phyloP scores from a whole-genome alignment of 768 basidiomycete species.

The Boletus pseudopeckii region DNA sequence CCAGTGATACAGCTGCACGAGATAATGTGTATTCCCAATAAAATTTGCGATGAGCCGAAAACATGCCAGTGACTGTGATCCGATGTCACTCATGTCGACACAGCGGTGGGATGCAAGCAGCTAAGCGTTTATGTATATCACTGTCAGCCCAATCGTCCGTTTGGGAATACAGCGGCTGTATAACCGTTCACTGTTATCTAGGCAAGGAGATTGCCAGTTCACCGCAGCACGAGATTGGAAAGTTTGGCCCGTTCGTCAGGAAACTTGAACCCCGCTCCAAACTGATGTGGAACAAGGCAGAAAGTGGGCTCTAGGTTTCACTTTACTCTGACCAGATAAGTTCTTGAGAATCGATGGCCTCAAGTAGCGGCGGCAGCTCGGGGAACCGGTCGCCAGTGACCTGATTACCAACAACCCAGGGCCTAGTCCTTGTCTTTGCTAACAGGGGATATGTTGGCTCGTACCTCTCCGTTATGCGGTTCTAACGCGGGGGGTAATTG shows the following conservation, averaged over 20 bases:
- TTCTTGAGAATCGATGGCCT: not conserved
- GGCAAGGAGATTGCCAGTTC: conserved; percentile 7
- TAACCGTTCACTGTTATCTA: not conserved
- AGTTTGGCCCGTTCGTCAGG: not conserved
- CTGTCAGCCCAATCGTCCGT: conserved; percentile 1
- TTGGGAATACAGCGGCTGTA: conserved; percentile 3
- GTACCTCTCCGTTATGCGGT: not conserved
- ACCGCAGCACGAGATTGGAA: conserved; percentile 11
- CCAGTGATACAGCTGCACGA: not conserved
- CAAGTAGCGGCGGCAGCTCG: not conserved
- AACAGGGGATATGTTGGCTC: not conserved
- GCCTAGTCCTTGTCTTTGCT: not conserved
- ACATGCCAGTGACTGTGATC: not conserved
- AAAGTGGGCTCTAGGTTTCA: not conserved
- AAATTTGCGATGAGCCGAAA: not conserved
- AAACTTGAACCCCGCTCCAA: conserved; percentile 6
- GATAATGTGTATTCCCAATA: not conserved
- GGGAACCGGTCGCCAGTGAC: not conserved
- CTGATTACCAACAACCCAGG: not conserved
- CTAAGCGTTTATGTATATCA: conserved; percentile 1
- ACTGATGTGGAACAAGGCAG: conserved; percentile 2
- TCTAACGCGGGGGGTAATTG: not conserved
- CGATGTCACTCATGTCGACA: not conserved
- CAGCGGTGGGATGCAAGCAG: no score
- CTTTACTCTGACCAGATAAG: not conserved